Percentiles rank a stretch among this genome's conserved stretches.
Conservation (phyloP, 2,329 filamentous ascomycete genomes). For the Colletotrichum agaves region DNA sequence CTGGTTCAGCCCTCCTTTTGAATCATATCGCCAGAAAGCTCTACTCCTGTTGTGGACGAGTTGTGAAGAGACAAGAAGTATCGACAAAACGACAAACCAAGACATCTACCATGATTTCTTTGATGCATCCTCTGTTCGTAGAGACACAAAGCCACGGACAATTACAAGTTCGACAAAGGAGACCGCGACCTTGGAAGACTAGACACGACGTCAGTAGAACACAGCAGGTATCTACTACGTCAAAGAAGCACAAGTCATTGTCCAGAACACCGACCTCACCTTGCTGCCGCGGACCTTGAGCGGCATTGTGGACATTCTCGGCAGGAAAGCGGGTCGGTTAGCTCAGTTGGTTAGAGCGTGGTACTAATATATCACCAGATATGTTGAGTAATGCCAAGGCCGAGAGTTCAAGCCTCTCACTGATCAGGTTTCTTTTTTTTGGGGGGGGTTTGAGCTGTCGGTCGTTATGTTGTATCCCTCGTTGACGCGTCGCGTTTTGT, state of each 20-base stretch:
- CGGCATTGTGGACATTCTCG: fast-evolving
- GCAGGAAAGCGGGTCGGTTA: constrained; percentile 26
- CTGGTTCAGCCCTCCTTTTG: background rate
- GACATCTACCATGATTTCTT: too few species aligned
- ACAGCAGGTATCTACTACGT: too few species aligned
- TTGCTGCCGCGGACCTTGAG: background rate
- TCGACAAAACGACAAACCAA: background rate
- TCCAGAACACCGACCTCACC: too few species aligned
- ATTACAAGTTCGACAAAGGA: too few species aligned
- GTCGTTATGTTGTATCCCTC: too few species aligned
- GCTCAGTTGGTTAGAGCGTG: constrained; percentile 38
- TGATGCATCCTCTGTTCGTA: too few species aligned
- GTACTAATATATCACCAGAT: constrained; percentile 33
- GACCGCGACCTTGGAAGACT: too few species aligned
- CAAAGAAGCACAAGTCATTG: too few species aligned
- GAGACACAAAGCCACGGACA: too few species aligned
- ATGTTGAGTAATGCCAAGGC: constrained; percentile 35
- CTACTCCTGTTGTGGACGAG: background rate
- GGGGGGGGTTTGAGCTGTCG: too few species aligned
- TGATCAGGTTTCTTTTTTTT: constrained; percentile 5
- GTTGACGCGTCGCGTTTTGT: too few species aligned
- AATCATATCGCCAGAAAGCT: background rate
- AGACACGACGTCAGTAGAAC: too few species aligned
- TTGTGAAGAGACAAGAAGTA: background rate
- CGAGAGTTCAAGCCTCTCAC: constrained; percentile 37